Percentiles rank a stretch among this genome's conserved stretches.
Evolutionary conservation across 345 rosid species (phyloP).

Genomic region (Camelina laxa): DNA sequence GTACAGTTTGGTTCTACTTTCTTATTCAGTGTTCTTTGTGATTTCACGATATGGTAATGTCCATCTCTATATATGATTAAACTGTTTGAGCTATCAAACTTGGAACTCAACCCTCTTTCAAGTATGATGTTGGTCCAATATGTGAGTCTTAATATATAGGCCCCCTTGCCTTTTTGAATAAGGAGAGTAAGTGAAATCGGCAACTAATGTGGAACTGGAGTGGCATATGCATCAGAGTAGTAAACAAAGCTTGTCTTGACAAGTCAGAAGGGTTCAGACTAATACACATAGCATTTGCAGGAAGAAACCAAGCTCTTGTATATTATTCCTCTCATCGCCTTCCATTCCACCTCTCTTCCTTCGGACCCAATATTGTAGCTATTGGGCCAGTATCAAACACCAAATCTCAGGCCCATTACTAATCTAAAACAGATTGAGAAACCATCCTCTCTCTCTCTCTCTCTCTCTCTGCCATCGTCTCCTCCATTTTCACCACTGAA

Average conservation of each 20-base stretch:
- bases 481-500: conserved; percentile 33
- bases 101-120: background rate
- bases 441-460: background rate
- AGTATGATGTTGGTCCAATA: background rate
- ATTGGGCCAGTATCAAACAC: background rate
- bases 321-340: no score
- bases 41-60: background rate
- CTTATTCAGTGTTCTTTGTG: background rate
- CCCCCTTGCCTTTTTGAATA: no score
- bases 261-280: background rate
- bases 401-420: background rate
- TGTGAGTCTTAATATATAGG: background rate
- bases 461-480: conserved; percentile 20
- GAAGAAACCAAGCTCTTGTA: no score
- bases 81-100: background rate
- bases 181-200: no score
- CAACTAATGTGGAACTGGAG: no score
- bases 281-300: no score
- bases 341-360: no score
- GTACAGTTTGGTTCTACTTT: conserved; percentile 2
- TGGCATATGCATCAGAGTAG: no score
- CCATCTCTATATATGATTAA: conserved; percentile 8
- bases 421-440: background rate
- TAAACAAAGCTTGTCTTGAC: background rate
- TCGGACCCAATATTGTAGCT: background rate